Evolutionary conservation across 176 grass and related monocot species (phyloP), one percentile per base, ranked within the genome.

Genomic region (Avena insularis): DNA sequence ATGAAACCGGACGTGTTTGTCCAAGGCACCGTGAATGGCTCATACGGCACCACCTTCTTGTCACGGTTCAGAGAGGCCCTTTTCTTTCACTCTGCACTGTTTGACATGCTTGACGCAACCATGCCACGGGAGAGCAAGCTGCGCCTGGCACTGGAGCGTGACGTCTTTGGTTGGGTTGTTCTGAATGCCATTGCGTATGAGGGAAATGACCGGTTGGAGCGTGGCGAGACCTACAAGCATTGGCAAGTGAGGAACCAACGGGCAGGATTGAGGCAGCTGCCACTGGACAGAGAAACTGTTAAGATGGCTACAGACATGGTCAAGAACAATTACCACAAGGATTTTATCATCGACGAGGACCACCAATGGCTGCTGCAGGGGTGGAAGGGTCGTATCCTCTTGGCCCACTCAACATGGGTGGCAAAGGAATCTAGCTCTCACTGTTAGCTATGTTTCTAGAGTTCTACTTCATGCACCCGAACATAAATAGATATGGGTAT

Each of bases 91-190:
- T 88, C 85, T 0, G 88, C 88, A 0, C 3, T 90, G 21, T 93
- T 93, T 9, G 91, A 90, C 78, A 87, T 93, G 91, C 58, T 90
- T 48, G 88, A 93, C 5, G 85, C 77, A 19, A 93, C 82, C 19
- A 76, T 78, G 48, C 91, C 91, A n/a, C 61, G 70, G 59, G 91
- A 90, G 11, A 78, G 86, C 51, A 81, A 88, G 9, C 40, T 90
- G 43, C 68, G 85, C 2, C 23, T 93, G 56, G 48, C 47, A 71
- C 75, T 93, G 5, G 91, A 93, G 67, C 61, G 62, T 12, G 80
- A 83, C 43, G 56, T 90, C 46, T 78, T 90, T 62, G 91, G 85
- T 21, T 80, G 85, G 66, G 27, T 40, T 53, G 85, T 69, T 29
- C 65, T 87, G 40, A 93, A 93, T 73, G 77, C 86, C 69, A 65